Percentiles rank a stretch among this genome's conserved stretches.
Evolutionary conservation across 352 stramenopile species (phyloP).

Genomic region (Salisapilia sapeloensis): DNA sequence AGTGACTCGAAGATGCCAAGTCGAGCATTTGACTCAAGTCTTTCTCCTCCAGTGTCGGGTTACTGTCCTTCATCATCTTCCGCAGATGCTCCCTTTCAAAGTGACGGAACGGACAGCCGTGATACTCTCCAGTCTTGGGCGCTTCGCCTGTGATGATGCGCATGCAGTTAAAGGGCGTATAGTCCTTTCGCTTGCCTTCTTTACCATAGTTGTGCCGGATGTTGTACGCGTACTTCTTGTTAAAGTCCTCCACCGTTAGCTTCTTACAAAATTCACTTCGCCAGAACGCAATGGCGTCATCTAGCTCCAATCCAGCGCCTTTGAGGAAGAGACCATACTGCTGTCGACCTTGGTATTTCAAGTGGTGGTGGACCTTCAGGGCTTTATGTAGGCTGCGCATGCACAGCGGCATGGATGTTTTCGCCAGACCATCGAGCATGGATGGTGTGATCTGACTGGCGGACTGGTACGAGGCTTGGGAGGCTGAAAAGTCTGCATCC

Average conservation of each 20-base stretch:
- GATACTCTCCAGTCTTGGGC: conserved; percentile 87
- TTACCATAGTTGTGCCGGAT: conserved; percentile 99
- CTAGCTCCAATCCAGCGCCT: conserved; percentile 89
- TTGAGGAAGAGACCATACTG: conserved; percentile 99
- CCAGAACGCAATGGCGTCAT: conserved; percentile 95
- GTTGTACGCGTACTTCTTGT: conserved; percentile 98
- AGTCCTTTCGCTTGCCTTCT: conserved; percentile 96
- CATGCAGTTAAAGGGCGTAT: conserved; percentile 92
- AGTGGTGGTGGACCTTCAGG: conserved; percentile 90
- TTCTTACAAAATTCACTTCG: conserved; percentile 87
- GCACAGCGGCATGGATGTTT: conserved; percentile 93
- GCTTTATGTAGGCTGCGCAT: conserved; percentile 92
- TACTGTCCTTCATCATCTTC: conserved; percentile 69
- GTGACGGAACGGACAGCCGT: conserved; percentile 97
- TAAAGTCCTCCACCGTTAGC: conserved; percentile 94
- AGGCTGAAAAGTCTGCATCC: conserved; percentile 71
- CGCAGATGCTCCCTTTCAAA: conserved; percentile 88
- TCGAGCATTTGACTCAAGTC: conserved; percentile 89
- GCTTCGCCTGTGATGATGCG: conserved; percentile 96
- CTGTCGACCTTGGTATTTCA: conserved; percentile 93
- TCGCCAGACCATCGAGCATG: conserved; percentile 84
- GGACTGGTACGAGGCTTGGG: conserved; percentile 11
- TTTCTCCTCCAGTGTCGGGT: conserved; percentile 31
- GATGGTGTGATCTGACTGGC: conserved; percentile 71
- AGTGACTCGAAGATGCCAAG: conserved; percentile 86